These are phyloP conservation scores for Canariomyces notabilis DNA, from an alignment of 2,329 filamentous ascomycete genomes.

Conservation along the genomic window DNA sequence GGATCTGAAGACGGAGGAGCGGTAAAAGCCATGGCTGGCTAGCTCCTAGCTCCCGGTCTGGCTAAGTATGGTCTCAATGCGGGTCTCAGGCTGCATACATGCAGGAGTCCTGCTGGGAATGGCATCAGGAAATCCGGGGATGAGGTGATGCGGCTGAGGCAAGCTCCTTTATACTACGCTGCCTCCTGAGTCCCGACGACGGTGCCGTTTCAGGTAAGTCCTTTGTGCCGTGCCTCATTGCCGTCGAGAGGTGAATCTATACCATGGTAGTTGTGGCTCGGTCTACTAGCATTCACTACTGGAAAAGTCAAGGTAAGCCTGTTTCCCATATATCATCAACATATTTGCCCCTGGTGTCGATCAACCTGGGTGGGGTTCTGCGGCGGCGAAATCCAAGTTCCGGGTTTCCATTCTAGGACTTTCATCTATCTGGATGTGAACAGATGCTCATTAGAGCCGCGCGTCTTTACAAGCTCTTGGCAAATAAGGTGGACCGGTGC, in stretches of 20 bases:
- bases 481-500: not conserved
- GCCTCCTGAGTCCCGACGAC: too few relatives aligned
- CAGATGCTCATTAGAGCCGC: not conserved
- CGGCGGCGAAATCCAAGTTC: not conserved
- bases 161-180: not conserved
- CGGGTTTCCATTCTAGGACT: not conserved
- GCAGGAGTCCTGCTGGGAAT: not conserved
- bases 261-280: too few relatives aligned
- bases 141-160: slow-evolving; percentile 9
- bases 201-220: too few relatives aligned
- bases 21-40: too few relatives aligned
- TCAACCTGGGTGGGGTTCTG: not conserved
- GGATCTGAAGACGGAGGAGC: too few relatives aligned
- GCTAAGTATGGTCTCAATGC: not conserved
- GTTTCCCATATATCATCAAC: not conserved
- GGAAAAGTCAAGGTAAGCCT: not conserved
- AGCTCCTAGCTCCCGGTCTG: too few relatives aligned
- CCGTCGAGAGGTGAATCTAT: too few relatives aligned
- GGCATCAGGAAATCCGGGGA: not conserved
- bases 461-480: not conserved
- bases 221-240: too few relatives aligned
- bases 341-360: not conserved
- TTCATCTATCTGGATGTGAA: not conserved
- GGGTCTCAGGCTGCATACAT: slow-evolving; percentile 2
- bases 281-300: not conserved